Percentiles rank a stretch among this genome's conserved stretches.
Evolutionary conservation across 768 basidiomycete species (phyloP).

Genomic region (Termitomyces sp.): DNA sequence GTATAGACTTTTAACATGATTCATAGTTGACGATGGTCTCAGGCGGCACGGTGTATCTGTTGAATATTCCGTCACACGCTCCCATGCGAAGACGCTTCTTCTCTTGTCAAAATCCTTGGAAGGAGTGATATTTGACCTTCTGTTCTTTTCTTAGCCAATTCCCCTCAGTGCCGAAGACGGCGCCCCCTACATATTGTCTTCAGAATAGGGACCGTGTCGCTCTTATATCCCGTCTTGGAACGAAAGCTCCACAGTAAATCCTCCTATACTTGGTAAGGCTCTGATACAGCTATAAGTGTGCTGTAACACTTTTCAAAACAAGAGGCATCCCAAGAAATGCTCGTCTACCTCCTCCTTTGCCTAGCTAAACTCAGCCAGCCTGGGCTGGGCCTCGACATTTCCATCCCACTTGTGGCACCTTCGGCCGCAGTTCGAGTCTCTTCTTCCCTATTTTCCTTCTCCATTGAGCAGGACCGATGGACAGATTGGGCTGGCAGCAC

Average conservation of each 20-base stretch:
- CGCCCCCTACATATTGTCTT: not conserved
- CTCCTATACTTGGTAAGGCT: slow-evolving; percentile 1
- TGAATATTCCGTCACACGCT: not conserved
- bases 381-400: slow-evolving; percentile 6
- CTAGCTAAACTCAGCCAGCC: slow-evolving; percentile 1
- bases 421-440: slow-evolving; percentile 7
- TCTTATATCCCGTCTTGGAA: slow-evolving; percentile 1
- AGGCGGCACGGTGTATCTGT: not conserved
- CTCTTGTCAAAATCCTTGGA: not conserved
- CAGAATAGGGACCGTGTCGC: slow-evolving; percentile 4
- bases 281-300: slow-evolving; percentile 1
- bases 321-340: not conserved
- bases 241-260: not conserved
- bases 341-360: slow-evolving; percentile 1
- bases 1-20: not conserved
- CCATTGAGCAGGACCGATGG: slow-evolving; percentile 72
- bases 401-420: slow-evolving; percentile 6
- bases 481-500: slow-evolving; percentile 59
- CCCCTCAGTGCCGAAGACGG: not conserved
- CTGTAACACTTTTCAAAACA: not conserved
- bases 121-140: not conserved
- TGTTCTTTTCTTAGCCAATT: not conserved
- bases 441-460: slow-evolving; percentile 53
- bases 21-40: not conserved
- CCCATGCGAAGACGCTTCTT: slow-evolving; percentile 2